Evolutionary conservation across 2,329 filamentous ascomycete genomes (phyloP).

Genomic region (Zasmidium cellare): DNA sequence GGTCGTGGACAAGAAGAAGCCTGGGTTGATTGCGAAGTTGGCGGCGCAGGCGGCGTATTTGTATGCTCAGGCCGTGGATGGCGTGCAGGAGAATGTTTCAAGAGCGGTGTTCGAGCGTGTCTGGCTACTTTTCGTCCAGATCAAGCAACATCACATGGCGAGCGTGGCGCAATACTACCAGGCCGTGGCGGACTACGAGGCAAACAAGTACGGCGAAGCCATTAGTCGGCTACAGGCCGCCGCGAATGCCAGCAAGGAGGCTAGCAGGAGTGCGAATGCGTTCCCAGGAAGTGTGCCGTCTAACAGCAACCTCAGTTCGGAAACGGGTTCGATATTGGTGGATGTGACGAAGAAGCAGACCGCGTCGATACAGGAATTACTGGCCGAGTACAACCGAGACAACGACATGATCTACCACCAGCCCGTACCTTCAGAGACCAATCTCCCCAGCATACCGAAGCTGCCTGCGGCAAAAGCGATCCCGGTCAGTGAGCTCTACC

Average conservation of each 20-base stretch:
- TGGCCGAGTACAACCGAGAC: slow-evolving; percentile 77
- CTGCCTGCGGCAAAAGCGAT: slow-evolving; percentile 95
- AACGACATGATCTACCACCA: slow-evolving; percentile 99
- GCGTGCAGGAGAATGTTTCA: slow-evolving; percentile 86
- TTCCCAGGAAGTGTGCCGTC: slow-evolving; percentile 80
- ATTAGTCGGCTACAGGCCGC: slow-evolving; percentile 81
- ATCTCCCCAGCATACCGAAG: slow-evolving; percentile 79
- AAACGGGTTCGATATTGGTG: slow-evolving; percentile 71
- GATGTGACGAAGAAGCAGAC: slow-evolving; percentile 84
- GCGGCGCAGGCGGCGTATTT: slow-evolving; percentile 87
- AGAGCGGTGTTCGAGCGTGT: slow-evolving; percentile 92
- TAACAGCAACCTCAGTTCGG: slow-evolving; percentile 78
- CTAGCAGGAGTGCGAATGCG: slow-evolving; percentile 70
- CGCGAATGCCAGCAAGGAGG: slow-evolving; percentile 75
- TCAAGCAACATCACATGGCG: slow-evolving; percentile 78
- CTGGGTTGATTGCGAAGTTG: slow-evolving; percentile 85
- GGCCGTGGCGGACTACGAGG: slow-evolving; percentile 85
- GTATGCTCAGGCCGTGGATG: slow-evolving; percentile 84
- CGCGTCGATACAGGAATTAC: slow-evolving; percentile 75
- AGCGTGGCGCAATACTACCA: slow-evolving; percentile 94
- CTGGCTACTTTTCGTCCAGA: slow-evolving; percentile 80
- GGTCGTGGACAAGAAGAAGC: slow-evolving; percentile 87
- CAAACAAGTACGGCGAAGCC: slow-evolving; percentile 80
- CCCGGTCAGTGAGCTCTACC: slow-evolving; percentile 92
- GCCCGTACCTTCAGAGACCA: slow-evolving; percentile 80